These are phyloP conservation scores for Colletotrichum sp. DNA, from an alignment of 2,329 filamentous ascomycete species.

Conservation along the genomic window DNA sequence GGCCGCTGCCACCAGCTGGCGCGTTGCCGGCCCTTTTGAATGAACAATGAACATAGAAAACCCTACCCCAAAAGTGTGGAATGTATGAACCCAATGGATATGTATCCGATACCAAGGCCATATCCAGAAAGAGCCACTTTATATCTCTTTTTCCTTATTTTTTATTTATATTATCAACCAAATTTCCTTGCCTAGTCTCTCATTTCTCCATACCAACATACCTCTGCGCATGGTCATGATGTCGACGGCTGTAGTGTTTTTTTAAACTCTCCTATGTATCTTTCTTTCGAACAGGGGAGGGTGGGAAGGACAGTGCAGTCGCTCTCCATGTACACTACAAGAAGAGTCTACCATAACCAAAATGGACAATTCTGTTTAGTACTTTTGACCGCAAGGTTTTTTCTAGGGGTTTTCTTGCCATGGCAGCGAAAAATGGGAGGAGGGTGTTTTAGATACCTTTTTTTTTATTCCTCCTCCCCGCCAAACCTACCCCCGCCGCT, in stretches of 20 bases:
- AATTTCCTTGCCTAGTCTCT: constrained; percentile 8
- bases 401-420: not conserved
- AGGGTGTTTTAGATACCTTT: constrained; percentile 5
- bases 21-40: not conserved
- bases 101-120: not conserved
- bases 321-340: not conserved
- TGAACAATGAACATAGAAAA: constrained; percentile 16
- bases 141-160: constrained; percentile 20
- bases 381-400: constrained; percentile 3
- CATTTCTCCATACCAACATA: not conserved
- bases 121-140: constrained; percentile 13
- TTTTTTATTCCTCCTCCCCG: not conserved
- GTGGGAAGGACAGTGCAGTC: not conserved
- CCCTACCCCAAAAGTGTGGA: constrained; percentile 3
- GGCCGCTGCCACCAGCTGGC: not conserved
- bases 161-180: constrained; percentile 15
- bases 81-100: constrained; percentile 11
- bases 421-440: not conserved
- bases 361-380: not conserved
- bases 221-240: constrained; percentile 18
- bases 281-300: not conserved
- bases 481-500: not conserved
- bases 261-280: not conserved
- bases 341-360: not conserved
- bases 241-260: constrained; percentile 6